Conservation (phyloP, 805 yeast genomes). For the Yarrowia porcina region DNA sequence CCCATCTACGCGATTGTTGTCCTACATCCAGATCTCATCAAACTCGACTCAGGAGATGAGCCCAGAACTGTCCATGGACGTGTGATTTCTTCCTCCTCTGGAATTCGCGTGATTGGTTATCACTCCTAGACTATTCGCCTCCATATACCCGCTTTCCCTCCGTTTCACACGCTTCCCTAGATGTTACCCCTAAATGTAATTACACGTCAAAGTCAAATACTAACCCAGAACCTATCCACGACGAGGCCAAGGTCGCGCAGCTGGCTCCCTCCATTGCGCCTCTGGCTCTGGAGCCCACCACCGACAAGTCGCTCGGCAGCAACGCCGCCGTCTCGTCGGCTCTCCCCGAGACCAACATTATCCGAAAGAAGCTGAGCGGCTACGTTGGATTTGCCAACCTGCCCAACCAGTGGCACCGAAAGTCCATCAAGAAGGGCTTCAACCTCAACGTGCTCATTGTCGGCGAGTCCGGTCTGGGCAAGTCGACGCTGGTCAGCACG, state of each 20-base stretch:
- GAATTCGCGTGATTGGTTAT: too few relatives aligned
- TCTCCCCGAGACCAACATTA: slow-evolving; percentile 30
- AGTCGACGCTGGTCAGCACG: slow-evolving; percentile 86
- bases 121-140: too few relatives aligned
- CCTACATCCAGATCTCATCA: too few relatives aligned
- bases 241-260: slow-evolving; percentile 24
- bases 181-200: background rate
- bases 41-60: too few relatives aligned
- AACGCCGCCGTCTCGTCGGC: slow-evolving; percentile 25
- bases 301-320: slow-evolving; percentile 26
- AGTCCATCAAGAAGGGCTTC: slow-evolving; percentile 86
- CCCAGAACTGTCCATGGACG: background rate
- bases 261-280: slow-evolving; percentile 26
- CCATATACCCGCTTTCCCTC: background rate
- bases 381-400: slow-evolving; percentile 96
- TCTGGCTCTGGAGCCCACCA: slow-evolving; percentile 23
- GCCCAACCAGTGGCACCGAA: slow-evolving; percentile 98
- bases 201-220: too few relatives aligned
- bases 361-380: slow-evolving; percentile 68
- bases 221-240: slow-evolving; percentile 24
- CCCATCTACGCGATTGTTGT: too few relatives aligned
- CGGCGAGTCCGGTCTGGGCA: slow-evolving; percentile 83
- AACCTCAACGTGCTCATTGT: slow-evolving; percentile 83
- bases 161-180: background rate
- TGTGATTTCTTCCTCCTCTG: background rate